Base-by-base conservation (phyloP, 306 rosid species). In the Luffa aegyptiaca region DNA sequence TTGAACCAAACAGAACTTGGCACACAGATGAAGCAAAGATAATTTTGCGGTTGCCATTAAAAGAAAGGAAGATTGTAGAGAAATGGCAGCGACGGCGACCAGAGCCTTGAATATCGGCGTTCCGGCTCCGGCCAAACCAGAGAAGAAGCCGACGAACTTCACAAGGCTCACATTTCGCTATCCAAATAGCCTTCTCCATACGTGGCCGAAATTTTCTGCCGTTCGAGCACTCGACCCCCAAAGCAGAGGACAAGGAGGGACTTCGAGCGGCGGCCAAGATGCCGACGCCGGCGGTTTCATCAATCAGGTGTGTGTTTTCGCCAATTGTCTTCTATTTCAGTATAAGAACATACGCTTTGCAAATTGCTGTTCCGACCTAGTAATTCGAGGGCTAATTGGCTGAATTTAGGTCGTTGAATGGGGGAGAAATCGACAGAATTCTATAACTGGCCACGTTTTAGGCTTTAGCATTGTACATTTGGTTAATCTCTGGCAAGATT, bases 211-310 rank as follows among this genome's bases (percentile, higher is more conserved):
- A 21, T 68, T 65, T 42, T 76, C 72, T n/a, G 51, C 74, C 69
- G 52, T 83, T 75, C 86, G 87, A 70, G 89, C 98, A 66, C 72
- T 78, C 13, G 89, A 83, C 59, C 93, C 92, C 45, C 80, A 73
- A 64, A 79, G 76, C 37, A 49, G 20, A 2, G n/a, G 79, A 31
- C 80, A 80, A 42, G 84, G 74, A 36, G 77, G 81, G 62, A 80
- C 79, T 6, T 52, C 62, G 35, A 65, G 36, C 48, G 81, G 36
- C 61, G 2, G 6, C 35, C 45, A 10, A 26, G 64, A 59, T 78
- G 63, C 11, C 42, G 21, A 16, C n/a, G 55, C 73, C 62, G 33
- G 70, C 12, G 52, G 33, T 66, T 81, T 84, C 79, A 51, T 63
- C 62, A 82, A 82, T 59, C 80, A 87, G 89, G 96, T 90, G 66